Evolutionary conservation across 2,329 filamentous ascomycete species (phyloP), one percentile per base, ranked within the genome.

Genomic region (Coniochaeta hoffmannii): DNA sequence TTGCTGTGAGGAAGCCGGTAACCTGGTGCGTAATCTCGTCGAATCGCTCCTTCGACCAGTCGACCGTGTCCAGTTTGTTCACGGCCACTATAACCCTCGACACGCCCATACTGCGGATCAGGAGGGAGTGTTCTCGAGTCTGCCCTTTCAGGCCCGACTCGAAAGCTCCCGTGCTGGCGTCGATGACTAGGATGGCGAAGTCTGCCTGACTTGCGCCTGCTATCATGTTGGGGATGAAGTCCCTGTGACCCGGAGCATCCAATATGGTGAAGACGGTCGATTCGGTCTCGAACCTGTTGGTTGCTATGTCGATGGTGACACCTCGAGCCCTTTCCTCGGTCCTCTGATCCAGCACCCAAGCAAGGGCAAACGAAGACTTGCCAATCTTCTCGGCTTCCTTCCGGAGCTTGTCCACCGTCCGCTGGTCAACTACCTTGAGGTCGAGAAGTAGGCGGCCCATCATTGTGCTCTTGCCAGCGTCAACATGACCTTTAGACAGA

Each of bases 141-240:
- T 99, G 94, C 0, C 94, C 94, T 66, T 89, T 93, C 31, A 97
- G 76, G 0, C 94, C 95, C 3, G 90, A 91, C 69, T 99, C 94
- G 61, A 97, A 97, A 32, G 92, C 92, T 32, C 93, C 94, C 0
- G 84, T 90, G 56, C 88, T 87, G 4, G 93, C 88, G 68, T 99
- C 94, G 58, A 99, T 90, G 19, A 99, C 94, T 3, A 99, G 76
- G 0, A 99, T 88, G 0, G 92, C 94, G 70, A 97, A 94, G 68
- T 99, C 94, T 10, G 94, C 95, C 71, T 97, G 93, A 57, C 89
- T 94, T 3, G 93, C 91, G 14, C 94, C 94, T 2, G 93, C 93
- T 68, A 99, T 97, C 94, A 99, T 99, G 69, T 97, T 99, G 0
- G 94, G 94, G 19, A 99, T 91, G 67, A 97, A 99, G 68, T 99